Evolutionary conservation across 768 basidiomycete species (phyloP), one percentile per base, ranked within the genome.

Genomic region (Pseudohyphozyma bogoriensis): DNA sequence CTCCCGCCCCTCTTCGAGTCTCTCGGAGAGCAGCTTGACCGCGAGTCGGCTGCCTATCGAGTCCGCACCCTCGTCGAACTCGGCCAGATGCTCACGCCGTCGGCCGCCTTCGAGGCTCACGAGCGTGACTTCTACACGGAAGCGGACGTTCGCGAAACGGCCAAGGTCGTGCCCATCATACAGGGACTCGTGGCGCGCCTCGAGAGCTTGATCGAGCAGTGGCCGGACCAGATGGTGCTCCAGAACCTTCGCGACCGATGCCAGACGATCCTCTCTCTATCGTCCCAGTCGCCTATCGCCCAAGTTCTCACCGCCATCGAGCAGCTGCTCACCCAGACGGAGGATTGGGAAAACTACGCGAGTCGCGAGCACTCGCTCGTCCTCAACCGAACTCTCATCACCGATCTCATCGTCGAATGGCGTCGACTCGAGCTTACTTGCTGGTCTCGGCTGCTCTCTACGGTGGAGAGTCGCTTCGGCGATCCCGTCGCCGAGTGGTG

Each of bases 201-300:
- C 32, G 67, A 75, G 18, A 60, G 37, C 3, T 77, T 95, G 24
- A 78, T 85, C 29, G 74, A 77, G 62, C 85, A 90, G 66, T 99
- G 90, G 91, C 93, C 95, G 0, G 93, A 97, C 64, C 95, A 99
- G 72, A 90, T 92, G 85, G 88, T 96, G 12, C 78, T 95, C n/a
- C 86, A 85, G 32, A 84, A 93, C 71, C 79, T 99, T 37, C 76
- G 78, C 37, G 80, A 80, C 58, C 84, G 85, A 35, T 90, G 86
- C 68, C 79, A 85, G 42, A 72, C 77, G 11, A 79, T 90, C 60
- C 75, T 90, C 44, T 70, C 75, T 0, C 75, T 90, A 26, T 76
- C 80, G 51, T 74, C 87, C 24, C 76, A 79, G 39, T 83, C 82
- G 64, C 84, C 95, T 0, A 76, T 95, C 12, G 89, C 93, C 8